A percentile compares a stretch with the other conserved stretches of the same genome.
These are phyloP conservation scores for Oenanthe sinensis DNA, from an alignment of 129 eudicot genomes.

Conservation along the genomic window DNA sequence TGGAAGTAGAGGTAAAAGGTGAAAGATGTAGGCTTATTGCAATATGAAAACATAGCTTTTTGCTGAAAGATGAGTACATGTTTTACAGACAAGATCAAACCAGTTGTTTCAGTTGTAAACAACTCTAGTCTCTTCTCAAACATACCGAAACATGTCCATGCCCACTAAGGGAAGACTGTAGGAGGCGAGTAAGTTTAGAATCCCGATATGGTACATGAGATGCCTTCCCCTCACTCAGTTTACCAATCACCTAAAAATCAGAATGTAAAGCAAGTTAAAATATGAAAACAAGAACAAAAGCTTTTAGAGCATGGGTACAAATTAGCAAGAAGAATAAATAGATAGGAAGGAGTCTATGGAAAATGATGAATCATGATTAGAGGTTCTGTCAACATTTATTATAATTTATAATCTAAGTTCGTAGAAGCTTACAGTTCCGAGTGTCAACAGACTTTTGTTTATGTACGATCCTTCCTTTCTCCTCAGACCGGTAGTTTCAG, in stretches of 20 bases:
- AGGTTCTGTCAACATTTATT: neutral
- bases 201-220: slow-evolving; percentile 96
- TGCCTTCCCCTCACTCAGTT: slow-evolving; percentile 96
- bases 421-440: slow-evolving; percentile 77
- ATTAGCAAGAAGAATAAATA: neutral
- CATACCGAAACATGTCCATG: slow-evolving; percentile 99
- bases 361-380: neutral
- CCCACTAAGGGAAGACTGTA: slow-evolving; percentile 92
- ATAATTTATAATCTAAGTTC: neutral
- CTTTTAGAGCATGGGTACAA: slow-evolving; percentile 4
- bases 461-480: slow-evolving; percentile 99
- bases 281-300: slow-evolving; percentile 6
- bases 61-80: neutral
- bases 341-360: neutral
- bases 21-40: neutral
- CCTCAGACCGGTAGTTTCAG: slow-evolving; percentile 93
- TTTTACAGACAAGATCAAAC: neutral
- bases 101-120: neutral
- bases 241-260: slow-evolving; percentile 70
- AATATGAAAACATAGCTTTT: neutral
- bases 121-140: slow-evolving; percentile 9
- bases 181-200: slow-evolving; percentile 93
- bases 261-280: slow-evolving; percentile 10
- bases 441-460: slow-evolving; percentile 94
- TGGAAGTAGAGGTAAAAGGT: neutral